Evolutionary conservation across 2,329 filamentous ascomycete genomes (phyloP).

Genomic region (Alternaria sp.): DNA sequence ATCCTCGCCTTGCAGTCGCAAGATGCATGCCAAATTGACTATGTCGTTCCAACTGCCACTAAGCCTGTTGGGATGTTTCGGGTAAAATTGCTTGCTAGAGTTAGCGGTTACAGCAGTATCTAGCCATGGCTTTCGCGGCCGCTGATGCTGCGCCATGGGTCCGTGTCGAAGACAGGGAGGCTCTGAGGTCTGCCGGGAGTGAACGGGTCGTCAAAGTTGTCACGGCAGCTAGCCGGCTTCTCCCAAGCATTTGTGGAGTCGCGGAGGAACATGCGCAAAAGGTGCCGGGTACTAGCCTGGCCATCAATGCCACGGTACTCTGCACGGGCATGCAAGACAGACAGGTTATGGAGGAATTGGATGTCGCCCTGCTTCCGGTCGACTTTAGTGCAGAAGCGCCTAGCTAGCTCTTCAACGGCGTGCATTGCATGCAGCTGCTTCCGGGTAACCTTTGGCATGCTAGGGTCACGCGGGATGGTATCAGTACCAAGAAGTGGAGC

Average conservation of each 20-base stretch:
- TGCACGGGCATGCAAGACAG: slow-evolving; percentile 49
- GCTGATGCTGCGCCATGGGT: slow-evolving; percentile 50
- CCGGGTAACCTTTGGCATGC: slow-evolving; percentile 41
- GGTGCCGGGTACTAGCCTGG: slow-evolving; percentile 43
- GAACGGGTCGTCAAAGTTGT: slow-evolving; percentile 48
- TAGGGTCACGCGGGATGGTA: slow-evolving; percentile 39
- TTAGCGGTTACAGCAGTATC: not conserved
- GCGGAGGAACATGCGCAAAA: slow-evolving; percentile 51
- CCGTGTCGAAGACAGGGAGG: slow-evolving; percentile 45
- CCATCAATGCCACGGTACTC: slow-evolving; percentile 40
- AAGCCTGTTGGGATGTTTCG: not conserved
- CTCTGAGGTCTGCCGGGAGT: slow-evolving; percentile 39
- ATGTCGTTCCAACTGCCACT: not conserved
- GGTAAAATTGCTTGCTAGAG: not conserved
- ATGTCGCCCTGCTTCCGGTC: slow-evolving; percentile 49
- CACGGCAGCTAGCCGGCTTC: slow-evolving; percentile 38
- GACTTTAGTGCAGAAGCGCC: slow-evolving; percentile 40
- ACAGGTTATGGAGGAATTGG: slow-evolving; percentile 50
- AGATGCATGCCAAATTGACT: not conserved
- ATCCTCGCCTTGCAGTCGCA: not conserved
- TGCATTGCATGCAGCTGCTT: slow-evolving; percentile 44
- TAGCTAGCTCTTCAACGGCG: slow-evolving; percentile 41
- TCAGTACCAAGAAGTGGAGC: slow-evolving; percentile 49
- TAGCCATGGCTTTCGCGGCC: slow-evolving; percentile 52
- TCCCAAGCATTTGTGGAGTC: slow-evolving; percentile 47